Evolutionary conservation across 805 yeast species (phyloP), one percentile per base, ranked within the genome.

Genomic region (Pichia paraexigua): DNA sequence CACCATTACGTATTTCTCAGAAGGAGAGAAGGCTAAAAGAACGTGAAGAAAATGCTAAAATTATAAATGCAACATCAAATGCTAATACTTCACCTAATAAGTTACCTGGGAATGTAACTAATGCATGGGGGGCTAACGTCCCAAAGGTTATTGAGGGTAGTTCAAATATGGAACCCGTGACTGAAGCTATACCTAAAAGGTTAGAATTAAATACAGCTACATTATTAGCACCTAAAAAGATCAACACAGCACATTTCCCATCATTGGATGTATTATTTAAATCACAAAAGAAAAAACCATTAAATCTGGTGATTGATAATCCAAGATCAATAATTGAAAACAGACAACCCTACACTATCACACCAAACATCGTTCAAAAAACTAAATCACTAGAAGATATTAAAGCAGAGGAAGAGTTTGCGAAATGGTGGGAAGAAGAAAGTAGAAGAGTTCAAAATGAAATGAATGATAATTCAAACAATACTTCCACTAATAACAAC

Each of bases 381-480:
- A 17, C 47, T 15, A 65, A 35, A 27, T 51, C 87, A 1, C 65
- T 87, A 43, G 82, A 78, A 45, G 96, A 90, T 52, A 77, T 85
- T 45, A 84, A 83, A 61, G 83, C 83, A 57, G 96, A 90, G 56
- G 87, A 87, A 60, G 89, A 83, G 61, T 90, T 90, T 70, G 90
- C 83, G 28, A 76, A 71, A 53, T 90, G 97, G 97, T 90, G 95
- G 91, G 85, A 79, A 39, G 81, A 79, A 56, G 96, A 90, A 61
- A 75, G 88, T 50, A 72, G 72, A n/a, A 72, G 76, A 48, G 85
- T 84, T 9, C 92, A 85, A 62, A 61, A 60, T 25, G 70, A 70
- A 50, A 57, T 69, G 59, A 57, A 58, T 6, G 45, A 35, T 15
- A 6, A 45, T 21, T n/a, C 43, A 37, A 17, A 13, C 17, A 20